Base-by-base conservation (phyloP, 345 rosid species). In the Boechera retrofracta region DNA sequence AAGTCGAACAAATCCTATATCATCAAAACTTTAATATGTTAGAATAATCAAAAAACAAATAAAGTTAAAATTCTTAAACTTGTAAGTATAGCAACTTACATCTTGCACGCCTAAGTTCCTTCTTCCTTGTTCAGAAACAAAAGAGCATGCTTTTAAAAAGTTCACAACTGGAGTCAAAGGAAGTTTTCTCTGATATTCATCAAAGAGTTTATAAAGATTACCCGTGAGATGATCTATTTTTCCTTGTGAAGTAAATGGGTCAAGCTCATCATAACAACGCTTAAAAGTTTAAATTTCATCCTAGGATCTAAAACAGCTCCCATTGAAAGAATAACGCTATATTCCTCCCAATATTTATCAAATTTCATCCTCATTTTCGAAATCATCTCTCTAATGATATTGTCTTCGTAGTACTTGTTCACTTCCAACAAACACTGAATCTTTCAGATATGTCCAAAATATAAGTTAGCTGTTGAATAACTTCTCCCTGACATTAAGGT, bases 281-380 rank as follows among this genome's bases (percentile, higher is more conserved):
- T 41, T 69, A 69, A 1, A n/a, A 70, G n/a, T 9, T 10, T 29
- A 1, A 26, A 1, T 3, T 70, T 56, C 42, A 70, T 56, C 7
- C 12, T 29, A 26, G 55, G 64, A 29, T 70, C 64, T 0, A 70
- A 4, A 5, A 56, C 42, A 5, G 18, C 64, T 0, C 42, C 39
- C 64, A 41, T 55, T 10, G 73, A 55, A 70, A 70, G 41, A 15
- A 70, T 31, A 10, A 54, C n/a, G 3, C 28, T 55, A 5, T 69
- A 69, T 0, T 69, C 8, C 2, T 56, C 31, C 53, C 31, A 69
- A 0, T 69, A 41, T 16, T 56, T 69, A 32, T 69, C 16, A 1
- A 56, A 69, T 16, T 69, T 32, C 18, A 5, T 0, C 6, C 21
- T 44, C 56, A 44, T 57, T 7, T 41, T 54, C 4, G 1, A n/a